Percentiles rank a stretch among this genome's conserved stretches.
Evolutionary conservation across 768 basidiomycete genomes (phyloP).

Genomic region (Suillus subaureus): DNA sequence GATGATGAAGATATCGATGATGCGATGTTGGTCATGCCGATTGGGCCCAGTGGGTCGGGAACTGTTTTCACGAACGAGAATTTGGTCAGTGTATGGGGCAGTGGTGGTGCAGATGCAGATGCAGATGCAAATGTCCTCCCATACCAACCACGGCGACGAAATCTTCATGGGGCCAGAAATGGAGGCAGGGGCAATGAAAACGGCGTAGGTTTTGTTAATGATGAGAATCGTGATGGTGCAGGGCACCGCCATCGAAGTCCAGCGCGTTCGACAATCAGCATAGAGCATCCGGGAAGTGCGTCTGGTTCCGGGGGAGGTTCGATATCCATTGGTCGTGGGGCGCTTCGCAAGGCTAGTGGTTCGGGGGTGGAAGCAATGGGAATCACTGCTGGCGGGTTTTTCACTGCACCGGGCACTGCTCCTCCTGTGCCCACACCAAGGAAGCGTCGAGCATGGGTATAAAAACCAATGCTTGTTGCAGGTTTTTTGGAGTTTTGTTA

Average conservation of each 20-base stretch:
- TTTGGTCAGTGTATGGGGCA: slow-evolving; percentile 32
- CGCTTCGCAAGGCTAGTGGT: slow-evolving; percentile 62
- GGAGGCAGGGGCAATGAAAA: slow-evolving; percentile 8
- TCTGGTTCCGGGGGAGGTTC: slow-evolving; percentile 50
- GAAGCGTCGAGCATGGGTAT: slow-evolving; percentile 3
- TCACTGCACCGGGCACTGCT: slow-evolving; percentile 52
- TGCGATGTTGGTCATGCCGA: slow-evolving; percentile 72
- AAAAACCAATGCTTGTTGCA: no score
- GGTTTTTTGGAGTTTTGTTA: neutral
- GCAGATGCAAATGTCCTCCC: slow-evolving; percentile 21
- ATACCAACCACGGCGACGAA: slow-evolving; percentile 47
- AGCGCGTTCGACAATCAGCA: slow-evolving; percentile 62
- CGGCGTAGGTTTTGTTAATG: slow-evolving; percentile 39
- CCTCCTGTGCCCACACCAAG: slow-evolving; percentile 28
- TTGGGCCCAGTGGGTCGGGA: slow-evolving; percentile 44
- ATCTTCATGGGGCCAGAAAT: slow-evolving; percentile 21
- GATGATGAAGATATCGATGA: slow-evolving; percentile 79
- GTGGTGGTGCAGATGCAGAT: slow-evolving; percentile 23
- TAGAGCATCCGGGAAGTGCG: slow-evolving; percentile 45
- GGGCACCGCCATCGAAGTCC: slow-evolving; percentile 39
- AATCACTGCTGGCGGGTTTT: slow-evolving; percentile 79
- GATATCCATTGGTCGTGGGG: slow-evolving; percentile 67
- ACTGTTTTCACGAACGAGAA: slow-evolving; percentile 14
- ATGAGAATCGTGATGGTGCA: slow-evolving; percentile 26
- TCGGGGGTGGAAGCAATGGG: slow-evolving; percentile 77